A percentile compares a stretch with the other conserved stretches of the same genome.
Evolutionary conservation across 2,329 filamentous ascomycete genomes (phyloP).

Genomic region (Sclerotinia glacialis): DNA sequence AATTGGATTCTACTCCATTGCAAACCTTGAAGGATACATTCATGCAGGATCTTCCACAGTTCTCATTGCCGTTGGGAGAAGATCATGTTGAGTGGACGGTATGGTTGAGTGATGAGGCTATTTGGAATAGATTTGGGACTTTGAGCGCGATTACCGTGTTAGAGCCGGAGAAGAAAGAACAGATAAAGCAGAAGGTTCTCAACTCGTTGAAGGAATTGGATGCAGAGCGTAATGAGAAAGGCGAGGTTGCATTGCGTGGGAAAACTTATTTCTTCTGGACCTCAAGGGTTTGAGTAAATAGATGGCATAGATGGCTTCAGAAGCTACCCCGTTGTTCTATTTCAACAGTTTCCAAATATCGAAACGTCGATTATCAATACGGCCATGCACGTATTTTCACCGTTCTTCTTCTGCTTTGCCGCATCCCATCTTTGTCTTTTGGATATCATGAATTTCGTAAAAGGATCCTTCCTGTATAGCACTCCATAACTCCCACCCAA

Average conservation of each 20-base stretch:
- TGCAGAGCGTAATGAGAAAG: constrained; percentile 57
- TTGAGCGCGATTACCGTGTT: constrained; percentile 66
- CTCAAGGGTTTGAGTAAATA: constrained; percentile 40
- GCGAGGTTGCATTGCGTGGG: constrained; percentile 63
- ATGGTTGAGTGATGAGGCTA: constrained; percentile 55
- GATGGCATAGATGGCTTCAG: constrained; percentile 7
- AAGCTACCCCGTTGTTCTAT: constrained; percentile 6
- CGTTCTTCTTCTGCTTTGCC: not conserved
- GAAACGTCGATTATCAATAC: constrained; percentile 31
- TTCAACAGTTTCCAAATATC: constrained; percentile 39
- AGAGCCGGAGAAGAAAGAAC: constrained; percentile 47
- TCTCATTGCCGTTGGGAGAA: constrained; percentile 60
- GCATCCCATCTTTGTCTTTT: constrained; percentile 13
- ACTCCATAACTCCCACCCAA: constrained; percentile 23
- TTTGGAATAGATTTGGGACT: constrained; percentile 64
- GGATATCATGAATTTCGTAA: constrained; percentile 28
- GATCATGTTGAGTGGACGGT: constrained; percentile 55
- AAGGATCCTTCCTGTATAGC: constrained; percentile 19
- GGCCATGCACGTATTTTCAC: not conserved
- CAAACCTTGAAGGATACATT: constrained; percentile 48
- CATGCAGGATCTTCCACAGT: constrained; percentile 46
- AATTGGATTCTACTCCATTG: constrained; percentile 52
- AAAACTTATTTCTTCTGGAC: constrained; percentile 64
- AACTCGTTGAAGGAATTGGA: constrained; percentile 52
- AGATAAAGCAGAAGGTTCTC: constrained; percentile 52